Percentiles rank a stretch among this genome's conserved stretches.
phyloP scores from a whole-genome alignment of 139 green algal species.

The Micractinium sp. region DNA sequence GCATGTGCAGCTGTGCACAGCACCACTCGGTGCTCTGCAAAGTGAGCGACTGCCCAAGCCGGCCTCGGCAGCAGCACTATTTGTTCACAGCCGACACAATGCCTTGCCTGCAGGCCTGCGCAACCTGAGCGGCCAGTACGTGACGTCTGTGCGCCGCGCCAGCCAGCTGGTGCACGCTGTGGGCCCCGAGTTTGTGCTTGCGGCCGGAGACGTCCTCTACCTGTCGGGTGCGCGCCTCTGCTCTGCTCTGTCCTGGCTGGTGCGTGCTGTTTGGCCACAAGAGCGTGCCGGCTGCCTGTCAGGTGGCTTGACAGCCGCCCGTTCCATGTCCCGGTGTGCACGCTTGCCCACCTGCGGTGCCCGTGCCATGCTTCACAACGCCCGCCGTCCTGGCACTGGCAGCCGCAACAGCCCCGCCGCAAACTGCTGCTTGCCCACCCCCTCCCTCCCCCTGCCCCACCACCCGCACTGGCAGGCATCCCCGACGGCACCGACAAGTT shows the following conservation, averaged over 20 bases:
- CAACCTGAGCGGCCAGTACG: slow-evolving; percentile 43
- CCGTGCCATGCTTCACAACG: too few species aligned
- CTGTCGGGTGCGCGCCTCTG: slow-evolving; percentile 27
- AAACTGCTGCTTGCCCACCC: not conserved
- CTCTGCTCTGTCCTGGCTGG: too few species aligned
- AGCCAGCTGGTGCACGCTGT: slow-evolving; percentile 49
- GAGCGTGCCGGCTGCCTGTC: too few species aligned
- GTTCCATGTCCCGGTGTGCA: too few species aligned
- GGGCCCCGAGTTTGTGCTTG: slow-evolving; percentile 47
- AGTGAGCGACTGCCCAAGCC: not conserved
- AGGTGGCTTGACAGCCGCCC: too few species aligned
- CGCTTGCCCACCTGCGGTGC: not conserved
- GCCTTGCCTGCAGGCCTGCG: slow-evolving; percentile 30
- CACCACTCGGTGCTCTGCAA: not conserved
- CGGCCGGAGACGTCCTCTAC: slow-evolving; percentile 45
- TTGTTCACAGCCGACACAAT: not conserved
- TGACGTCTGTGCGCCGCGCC: slow-evolving; percentile 39
- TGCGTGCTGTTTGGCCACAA: too few species aligned
- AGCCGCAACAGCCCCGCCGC: not conserved
- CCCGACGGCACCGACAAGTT: slow-evolving; percentile 43
- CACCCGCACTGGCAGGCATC: slow-evolving; percentile 30
- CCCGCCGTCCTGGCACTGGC: too few species aligned
- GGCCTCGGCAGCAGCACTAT: not conserved
- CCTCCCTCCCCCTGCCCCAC: not conserved
- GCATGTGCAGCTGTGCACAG: not conserved